Conservation (phyloP, 257 asterid species). For the Solanum clarkiae region DNA sequence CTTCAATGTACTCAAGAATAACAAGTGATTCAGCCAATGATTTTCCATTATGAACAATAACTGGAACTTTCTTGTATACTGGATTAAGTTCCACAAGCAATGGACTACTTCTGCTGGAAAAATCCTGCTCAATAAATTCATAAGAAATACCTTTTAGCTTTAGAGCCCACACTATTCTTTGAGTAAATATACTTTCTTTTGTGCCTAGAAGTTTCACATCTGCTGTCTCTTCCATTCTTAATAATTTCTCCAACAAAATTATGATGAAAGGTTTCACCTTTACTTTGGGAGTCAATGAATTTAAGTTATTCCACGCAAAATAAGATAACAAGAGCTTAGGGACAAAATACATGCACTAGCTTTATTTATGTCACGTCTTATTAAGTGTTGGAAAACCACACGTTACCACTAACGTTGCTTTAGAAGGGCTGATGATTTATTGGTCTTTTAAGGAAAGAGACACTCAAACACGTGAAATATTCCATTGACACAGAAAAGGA, state of each 20-base stretch:
- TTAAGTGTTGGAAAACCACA: background rate
- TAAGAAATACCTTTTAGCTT: background rate
- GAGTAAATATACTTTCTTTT: background rate
- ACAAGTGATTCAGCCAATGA: slow-evolving; percentile 5
- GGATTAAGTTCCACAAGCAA: slow-evolving; percentile 1
- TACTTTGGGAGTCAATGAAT: background rate
- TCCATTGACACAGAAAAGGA: background rate
- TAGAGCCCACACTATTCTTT: slow-evolving; percentile 3
- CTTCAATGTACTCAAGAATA: slow-evolving; percentile 8
- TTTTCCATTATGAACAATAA: slow-evolving; percentile 4
- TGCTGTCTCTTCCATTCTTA: background rate
- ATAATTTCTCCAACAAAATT: background rate
- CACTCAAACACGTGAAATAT: background rate
- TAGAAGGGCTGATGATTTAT: background rate
- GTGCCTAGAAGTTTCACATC: background rate
- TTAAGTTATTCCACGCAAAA: background rate
- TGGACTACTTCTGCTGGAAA: background rate
- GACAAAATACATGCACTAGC: background rate
- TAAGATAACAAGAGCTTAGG: background rate
- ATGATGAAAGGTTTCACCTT: background rate
- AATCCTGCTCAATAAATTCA: background rate
- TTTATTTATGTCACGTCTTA: background rate
- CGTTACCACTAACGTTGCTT: background rate
- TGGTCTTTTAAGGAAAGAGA: background rate
- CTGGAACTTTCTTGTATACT: slow-evolving; percentile 3